phyloP scores from a whole-genome alignment of 192 early-diverging fungal species.

The Backusella tarrabulga region DNA sequence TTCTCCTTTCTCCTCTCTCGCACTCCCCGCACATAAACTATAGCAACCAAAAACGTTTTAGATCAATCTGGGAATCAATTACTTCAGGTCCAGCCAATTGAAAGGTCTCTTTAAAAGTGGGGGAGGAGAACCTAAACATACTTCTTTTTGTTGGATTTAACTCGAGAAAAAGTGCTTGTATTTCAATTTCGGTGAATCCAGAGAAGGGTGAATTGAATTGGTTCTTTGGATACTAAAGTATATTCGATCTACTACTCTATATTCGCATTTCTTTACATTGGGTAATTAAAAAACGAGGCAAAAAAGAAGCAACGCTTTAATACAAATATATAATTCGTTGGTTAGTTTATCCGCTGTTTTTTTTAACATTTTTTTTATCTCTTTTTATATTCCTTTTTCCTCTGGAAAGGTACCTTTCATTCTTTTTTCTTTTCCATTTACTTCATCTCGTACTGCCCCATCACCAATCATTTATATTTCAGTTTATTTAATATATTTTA shows the following conservation, averaged over 20 bases:
- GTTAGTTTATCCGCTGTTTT: neutral
- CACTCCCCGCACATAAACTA: neutral
- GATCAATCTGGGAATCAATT: slow-evolving; percentile 6
- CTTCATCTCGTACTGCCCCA: neutral
- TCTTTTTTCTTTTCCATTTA: neutral
- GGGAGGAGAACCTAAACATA: neutral
- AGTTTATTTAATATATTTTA: neutral
- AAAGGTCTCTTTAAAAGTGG: neutral
- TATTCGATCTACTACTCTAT: neutral
- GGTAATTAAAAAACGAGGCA: neutral
- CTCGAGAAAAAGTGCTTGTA: neutral
- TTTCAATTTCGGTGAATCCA: neutral
- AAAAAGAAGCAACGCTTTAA: neutral
- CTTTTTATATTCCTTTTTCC: neutral
- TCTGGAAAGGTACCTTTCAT: neutral
- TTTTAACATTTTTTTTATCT: neutral
- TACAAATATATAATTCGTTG: neutral
- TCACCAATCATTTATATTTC: neutral
- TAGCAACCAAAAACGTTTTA: slow-evolving; percentile 6
- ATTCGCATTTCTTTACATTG: neutral
- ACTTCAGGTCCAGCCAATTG: slow-evolving; percentile 3
- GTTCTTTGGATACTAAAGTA: neutral
- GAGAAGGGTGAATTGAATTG: neutral
- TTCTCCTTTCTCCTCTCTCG: neutral
- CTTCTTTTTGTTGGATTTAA: neutral